Evolutionary conservation across 495 filamentous ascomycete genomes (phyloP).

Genomic region (Cladorrhinum samala): DNA sequence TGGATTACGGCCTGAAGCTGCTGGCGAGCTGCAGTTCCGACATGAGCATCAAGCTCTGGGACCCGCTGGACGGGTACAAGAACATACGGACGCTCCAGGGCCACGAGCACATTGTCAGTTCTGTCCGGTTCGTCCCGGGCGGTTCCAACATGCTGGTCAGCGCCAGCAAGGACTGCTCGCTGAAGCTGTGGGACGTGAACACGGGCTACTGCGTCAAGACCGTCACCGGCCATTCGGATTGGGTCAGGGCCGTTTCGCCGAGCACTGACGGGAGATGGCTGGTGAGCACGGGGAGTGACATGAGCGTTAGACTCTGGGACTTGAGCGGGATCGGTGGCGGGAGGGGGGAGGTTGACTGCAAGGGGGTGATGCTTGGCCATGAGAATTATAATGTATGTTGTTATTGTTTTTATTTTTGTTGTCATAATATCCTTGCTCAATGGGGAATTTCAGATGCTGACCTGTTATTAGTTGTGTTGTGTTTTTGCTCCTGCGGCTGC

Average conservation of each 20-base stretch:
- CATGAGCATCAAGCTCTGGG: constrained; percentile 90
- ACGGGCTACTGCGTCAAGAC: constrained; percentile 86
- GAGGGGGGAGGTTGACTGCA: constrained; percentile 58
- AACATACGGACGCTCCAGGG: constrained; percentile 85
- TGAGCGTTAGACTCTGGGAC: constrained; percentile 76
- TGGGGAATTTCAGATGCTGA: no score
- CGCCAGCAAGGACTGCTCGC: constrained; percentile 68
- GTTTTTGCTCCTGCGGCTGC: constrained; percentile 72
- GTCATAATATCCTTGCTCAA: no score
- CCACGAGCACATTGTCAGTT: constrained; percentile 81
- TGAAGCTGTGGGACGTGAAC: constrained; percentile 82
- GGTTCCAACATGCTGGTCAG: constrained; percentile 74
- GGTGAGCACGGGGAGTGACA: constrained; percentile 71
- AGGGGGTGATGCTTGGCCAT: constrained; percentile 74
- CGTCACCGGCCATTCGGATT: constrained; percentile 67
- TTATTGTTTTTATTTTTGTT: background rate
- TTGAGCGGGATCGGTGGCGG: constrained; percentile 47
- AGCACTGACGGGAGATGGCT: constrained; percentile 75
- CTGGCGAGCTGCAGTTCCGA: constrained; percentile 81
- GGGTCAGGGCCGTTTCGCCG: constrained; percentile 75
- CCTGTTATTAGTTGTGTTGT: constrained; percentile 74
- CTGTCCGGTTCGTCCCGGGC: constrained; percentile 77
- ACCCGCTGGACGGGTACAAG: constrained; percentile 87
- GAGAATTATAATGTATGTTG: constrained; percentile 50
- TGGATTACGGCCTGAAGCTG: constrained; percentile 80